These are phyloP conservation scores for Russula abietina DNA, from an alignment of 768 basidiomycete species.

Conservation along the genomic window DNA sequence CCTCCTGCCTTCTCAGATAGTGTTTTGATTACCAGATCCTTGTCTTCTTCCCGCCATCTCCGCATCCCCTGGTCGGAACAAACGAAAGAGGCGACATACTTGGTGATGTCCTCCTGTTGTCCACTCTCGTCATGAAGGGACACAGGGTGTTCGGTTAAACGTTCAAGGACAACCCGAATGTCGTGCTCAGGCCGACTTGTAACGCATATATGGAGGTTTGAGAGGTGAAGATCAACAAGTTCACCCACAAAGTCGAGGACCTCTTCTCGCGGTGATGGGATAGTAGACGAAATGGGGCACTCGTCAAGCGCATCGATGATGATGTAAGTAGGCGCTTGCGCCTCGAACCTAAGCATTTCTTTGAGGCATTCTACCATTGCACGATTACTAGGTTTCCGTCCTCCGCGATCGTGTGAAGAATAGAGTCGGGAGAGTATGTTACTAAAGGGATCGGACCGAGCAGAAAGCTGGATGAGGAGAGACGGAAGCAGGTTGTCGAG, in stretches of 20 bases:
- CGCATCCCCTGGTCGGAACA: constrained; percentile 1
- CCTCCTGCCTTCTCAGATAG: constrained; percentile 5
- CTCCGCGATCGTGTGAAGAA: not conserved
- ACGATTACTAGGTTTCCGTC: not conserved
- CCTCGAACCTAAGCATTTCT: constrained; percentile 1
- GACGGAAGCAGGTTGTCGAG: constrained; percentile 2
- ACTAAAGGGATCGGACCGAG: not conserved
- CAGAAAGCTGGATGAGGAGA: constrained; percentile 7
- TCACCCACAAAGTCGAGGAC: constrained; percentile 5
- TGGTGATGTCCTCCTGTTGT: constrained; percentile 1
- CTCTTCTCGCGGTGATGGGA: constrained; percentile 5
- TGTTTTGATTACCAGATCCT: constrained; percentile 1
- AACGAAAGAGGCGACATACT: not conserved
- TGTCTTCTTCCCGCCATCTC: constrained; percentile 4
- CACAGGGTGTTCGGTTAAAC: not conserved
- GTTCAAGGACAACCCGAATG: not conserved
- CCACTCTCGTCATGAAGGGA: constrained; percentile 3
- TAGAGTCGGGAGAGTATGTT: not conserved
- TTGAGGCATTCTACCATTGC: not conserved
- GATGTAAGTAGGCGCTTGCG: not conserved
- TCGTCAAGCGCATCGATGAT: constrained; percentile 17
- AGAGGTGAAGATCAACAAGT: not conserved
- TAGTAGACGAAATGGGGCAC: not conserved
- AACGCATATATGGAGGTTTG: constrained; percentile 8
- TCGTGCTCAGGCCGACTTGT: constrained; percentile 12